phyloP scores from a whole-genome alignment of 2,329 filamentous ascomycete species.

The Pseudogymnoascus sp. region DNA sequence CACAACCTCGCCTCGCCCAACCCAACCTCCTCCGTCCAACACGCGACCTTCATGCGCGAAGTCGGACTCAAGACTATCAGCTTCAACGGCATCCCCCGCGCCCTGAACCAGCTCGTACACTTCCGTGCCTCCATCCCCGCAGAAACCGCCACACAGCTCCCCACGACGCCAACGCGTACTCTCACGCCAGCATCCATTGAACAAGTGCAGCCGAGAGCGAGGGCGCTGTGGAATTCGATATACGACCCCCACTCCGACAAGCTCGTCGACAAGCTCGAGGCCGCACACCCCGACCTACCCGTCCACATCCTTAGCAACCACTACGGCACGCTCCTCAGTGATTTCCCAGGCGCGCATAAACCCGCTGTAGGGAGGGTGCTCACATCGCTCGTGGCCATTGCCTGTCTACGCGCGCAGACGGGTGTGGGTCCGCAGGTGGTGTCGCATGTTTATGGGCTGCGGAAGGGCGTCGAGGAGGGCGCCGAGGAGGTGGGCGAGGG shows the following conservation, averaged over 20 bases:
- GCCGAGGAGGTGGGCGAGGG: conserved; percentile 42
- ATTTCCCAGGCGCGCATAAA: conserved; percentile 37
- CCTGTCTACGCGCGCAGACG: conserved; percentile 69
- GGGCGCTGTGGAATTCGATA: conserved; percentile 64
- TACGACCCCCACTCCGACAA: conserved; percentile 69
- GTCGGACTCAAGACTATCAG: conserved; percentile 70
- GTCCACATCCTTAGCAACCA: conserved; percentile 70
- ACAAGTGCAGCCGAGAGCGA: conserved; percentile 50
- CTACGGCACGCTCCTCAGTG: conserved; percentile 66
- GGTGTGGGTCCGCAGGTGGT: conserved; percentile 77
- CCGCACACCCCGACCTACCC: conserved; percentile 74
- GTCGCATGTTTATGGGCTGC: conserved; percentile 74
- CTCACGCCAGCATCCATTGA: conserved; percentile 47
- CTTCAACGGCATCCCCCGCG: conserved; percentile 54
- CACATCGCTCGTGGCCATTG: conserved; percentile 66
- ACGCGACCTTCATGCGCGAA: conserved; percentile 67
- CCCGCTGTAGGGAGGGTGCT: conserved; percentile 59
- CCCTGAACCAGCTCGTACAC: conserved; percentile 66
- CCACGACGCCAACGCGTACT: conserved; percentile 48
- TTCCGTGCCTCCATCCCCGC: conserved; percentile 55
- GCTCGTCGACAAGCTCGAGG: conserved; percentile 61
- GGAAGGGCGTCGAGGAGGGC: conserved; percentile 68
- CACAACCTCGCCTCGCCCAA: conserved; percentile 16
- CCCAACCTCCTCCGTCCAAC: conserved; percentile 33
- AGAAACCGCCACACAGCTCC: conserved; percentile 42